phyloP scores from a whole-genome alignment of 2,329 filamentous ascomycete genomes.

The Penicillium sp. region DNA sequence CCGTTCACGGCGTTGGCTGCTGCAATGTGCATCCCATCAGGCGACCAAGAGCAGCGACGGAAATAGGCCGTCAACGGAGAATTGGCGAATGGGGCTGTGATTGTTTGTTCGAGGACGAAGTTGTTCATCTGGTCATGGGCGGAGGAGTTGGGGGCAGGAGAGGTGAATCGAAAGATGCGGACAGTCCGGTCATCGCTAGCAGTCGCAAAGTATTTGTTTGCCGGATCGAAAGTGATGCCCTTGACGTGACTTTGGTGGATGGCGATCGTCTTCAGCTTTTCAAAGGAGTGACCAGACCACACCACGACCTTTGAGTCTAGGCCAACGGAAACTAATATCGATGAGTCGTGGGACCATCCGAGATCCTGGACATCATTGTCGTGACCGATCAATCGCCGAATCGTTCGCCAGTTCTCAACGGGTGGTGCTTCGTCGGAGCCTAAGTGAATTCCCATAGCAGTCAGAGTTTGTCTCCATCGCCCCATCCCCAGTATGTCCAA shows the following conservation, averaged over 20 bases:
- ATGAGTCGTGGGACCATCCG: slow-evolving; percentile 95
- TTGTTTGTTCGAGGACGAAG: slow-evolving; percentile 91
- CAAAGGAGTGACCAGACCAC: slow-evolving; percentile 97
- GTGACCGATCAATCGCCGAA: slow-evolving; percentile 88
- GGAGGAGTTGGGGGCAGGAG: slow-evolving; percentile 84
- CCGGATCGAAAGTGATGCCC: slow-evolving; percentile 96
- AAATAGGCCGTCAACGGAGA: slow-evolving; percentile 97
- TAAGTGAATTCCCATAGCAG: slow-evolving; percentile 32
- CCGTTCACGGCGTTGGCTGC: slow-evolving; percentile 97
- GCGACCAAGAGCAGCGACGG: slow-evolving; percentile 93
- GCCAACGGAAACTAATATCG: slow-evolving; percentile 91
- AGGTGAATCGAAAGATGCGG: slow-evolving; percentile 93
- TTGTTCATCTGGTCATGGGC: slow-evolving; percentile 96
- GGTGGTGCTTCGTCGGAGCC: slow-evolving; percentile 85
- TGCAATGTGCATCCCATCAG: slow-evolving; percentile 94
- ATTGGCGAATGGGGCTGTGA: slow-evolving; percentile 80
- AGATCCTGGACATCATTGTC: slow-evolving; percentile 98
- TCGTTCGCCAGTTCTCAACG: slow-evolving; percentile 97
- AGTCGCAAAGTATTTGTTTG: slow-evolving; percentile 98
- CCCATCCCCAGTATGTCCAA: background rate
- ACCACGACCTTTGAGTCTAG: slow-evolving; percentile 97
- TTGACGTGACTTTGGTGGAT: slow-evolving; percentile 98
- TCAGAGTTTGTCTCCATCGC: slow-evolving; percentile 5
- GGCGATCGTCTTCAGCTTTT: slow-evolving; percentile 91
- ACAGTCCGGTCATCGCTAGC: slow-evolving; percentile 96